Evolutionary conservation across 2,329 filamentous ascomycete genomes (phyloP).

Genomic region (Phialophora chinensis): DNA sequence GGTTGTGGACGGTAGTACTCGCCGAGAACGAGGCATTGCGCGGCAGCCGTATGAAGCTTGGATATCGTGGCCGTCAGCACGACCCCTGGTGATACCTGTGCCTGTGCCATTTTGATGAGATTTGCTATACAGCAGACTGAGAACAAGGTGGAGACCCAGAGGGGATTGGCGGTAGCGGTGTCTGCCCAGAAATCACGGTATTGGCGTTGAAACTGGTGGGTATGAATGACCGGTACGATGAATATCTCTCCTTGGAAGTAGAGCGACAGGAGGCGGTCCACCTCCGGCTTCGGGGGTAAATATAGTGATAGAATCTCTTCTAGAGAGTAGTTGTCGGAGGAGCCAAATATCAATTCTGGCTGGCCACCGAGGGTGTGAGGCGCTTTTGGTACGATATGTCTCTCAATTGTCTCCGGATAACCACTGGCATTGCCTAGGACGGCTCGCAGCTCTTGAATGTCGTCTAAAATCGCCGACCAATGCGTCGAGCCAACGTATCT

Average conservation of each 20-base stretch:
- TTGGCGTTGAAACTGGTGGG: conserved; percentile 42
- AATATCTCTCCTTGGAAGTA: conserved; percentile 35
- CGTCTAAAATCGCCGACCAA: conserved; percentile 50
- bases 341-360: conserved; percentile 30
- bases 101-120: conserved; percentile 8
- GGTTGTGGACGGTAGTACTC: conserved; percentile 42
- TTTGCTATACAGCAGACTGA: conserved; percentile 52
- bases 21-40: conserved; percentile 62
- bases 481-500: conserved; percentile 49
- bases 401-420: background rate
- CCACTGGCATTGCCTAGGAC: conserved; percentile 1
- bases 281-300: conserved; percentile 28
- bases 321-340: conserved; percentile 19
- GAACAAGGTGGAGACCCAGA: conserved; percentile 60
- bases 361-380: background rate
- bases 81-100: conserved; percentile 50
- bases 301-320: conserved; percentile 25
- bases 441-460: conserved; percentile 36
- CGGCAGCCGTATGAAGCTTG: conserved; percentile 41
- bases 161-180: conserved; percentile 53
- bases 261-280: conserved; percentile 28
- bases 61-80: conserved; percentile 51
- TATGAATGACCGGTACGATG: conserved; percentile 32
- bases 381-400: background rate
- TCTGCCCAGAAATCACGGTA: conserved; percentile 61